Conservation (phyloP, 805 yeast genomes). For the Novakomyces olei region DNA sequence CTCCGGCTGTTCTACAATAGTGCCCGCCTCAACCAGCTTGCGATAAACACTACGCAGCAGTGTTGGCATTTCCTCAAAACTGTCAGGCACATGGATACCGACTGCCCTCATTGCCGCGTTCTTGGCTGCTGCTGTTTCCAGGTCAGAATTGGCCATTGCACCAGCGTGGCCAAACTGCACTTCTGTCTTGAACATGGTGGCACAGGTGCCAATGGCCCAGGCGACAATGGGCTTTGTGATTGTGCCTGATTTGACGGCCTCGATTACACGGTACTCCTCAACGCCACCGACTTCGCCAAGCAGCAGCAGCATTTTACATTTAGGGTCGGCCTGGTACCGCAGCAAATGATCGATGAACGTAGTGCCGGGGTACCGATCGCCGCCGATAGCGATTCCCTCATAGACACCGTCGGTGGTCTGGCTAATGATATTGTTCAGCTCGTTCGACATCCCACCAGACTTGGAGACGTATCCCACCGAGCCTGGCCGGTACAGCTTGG, state of each 20-base stretch:
- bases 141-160: conserved; percentile 46
- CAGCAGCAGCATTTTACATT: conserved; percentile 41
- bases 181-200: conserved; percentile 49
- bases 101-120: conserved; percentile 69
- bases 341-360: conserved; percentile 47
- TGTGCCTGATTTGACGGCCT: conserved; percentile 39
- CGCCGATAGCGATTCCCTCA: conserved; percentile 48
- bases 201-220: conserved; percentile 50
- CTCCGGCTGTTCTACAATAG: conserved; percentile 19
- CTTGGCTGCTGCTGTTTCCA: conserved; percentile 45
- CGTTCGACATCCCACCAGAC: conserved; percentile 29
- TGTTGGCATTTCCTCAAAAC: conserved; percentile 29
- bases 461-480: conserved; percentile 27
- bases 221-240: conserved; percentile 50
- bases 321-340: conserved; percentile 39
- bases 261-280: conserved; percentile 50
- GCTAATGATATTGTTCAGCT: conserved; percentile 24
- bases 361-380: conserved; percentile 55
- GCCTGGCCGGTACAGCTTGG: conserved; percentile 27
- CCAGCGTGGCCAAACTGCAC: conserved; percentile 45
- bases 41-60: conserved; percentile 42
- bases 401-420: conserved; percentile 26
- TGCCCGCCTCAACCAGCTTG: conserved; percentile 28
- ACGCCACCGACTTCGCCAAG: conserved; percentile 56
- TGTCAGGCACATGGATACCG: conserved; percentile 78